phyloP scores from a whole-genome alignment of 345 rosid genomes.

The Linum lewisii region DNA sequence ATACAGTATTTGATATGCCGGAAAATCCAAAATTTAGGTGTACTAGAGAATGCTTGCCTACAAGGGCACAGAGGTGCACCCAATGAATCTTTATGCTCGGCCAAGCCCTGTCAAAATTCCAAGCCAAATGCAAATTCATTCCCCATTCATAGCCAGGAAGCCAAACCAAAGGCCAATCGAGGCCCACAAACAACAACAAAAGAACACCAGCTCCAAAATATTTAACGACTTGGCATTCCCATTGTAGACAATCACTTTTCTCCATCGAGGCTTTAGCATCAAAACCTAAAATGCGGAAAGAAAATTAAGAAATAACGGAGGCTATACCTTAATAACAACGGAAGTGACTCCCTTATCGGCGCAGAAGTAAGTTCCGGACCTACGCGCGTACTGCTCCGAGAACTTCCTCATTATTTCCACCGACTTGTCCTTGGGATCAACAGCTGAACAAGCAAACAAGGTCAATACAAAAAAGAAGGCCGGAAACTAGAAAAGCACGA shows the following conservation, averaged over 20 bases:
- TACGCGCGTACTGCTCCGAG: conserved; percentile 94
- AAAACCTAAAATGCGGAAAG: neutral
- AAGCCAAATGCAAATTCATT: neutral
- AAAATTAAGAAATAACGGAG: neutral
- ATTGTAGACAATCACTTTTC: neutral
- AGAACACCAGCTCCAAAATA: too few species aligned
- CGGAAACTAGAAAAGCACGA: neutral
- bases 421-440: conserved; percentile 81
- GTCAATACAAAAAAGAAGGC: neutral
- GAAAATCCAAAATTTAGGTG: conserved; percentile 1
- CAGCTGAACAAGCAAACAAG: conserved; percentile 22
- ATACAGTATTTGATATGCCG: neutral
- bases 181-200: neutral
- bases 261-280: neutral
- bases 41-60: conserved; percentile 32
- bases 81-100: conserved; percentile 80
- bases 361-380: conserved; percentile 89
- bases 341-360: conserved; percentile 88
- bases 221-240: neutral
- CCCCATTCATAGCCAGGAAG: neutral
- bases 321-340: conserved; percentile 78
- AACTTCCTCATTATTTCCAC: conserved; percentile 94
- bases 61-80: conserved; percentile 97
- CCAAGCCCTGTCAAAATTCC: conserved; percentile 55
- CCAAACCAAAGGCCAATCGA: too few species aligned